Base-by-base conservation (phyloP, 306 rosid genomes). In the Prunus padus region DNA sequence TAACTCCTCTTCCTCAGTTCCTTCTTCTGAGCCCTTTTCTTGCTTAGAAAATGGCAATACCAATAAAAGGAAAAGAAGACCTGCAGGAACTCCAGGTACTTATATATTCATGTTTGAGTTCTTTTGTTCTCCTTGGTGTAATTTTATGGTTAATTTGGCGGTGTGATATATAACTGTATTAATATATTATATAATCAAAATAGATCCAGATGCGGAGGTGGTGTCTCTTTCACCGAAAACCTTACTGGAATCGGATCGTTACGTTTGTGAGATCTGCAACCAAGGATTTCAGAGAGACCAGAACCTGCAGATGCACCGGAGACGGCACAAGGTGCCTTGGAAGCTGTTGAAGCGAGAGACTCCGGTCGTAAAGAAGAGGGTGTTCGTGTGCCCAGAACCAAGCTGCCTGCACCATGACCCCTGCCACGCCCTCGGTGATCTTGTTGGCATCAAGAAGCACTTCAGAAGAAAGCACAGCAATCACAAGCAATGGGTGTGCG, bases 261-360 rank as follows among this genome's bases (percentile, higher is more conserved):
- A 95, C 65, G 97, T 95, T 50, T 95, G 99, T 46, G 99, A 95
- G 99, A 95, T 95, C 93, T 96, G 99, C 83, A 92, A 92, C 88
- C 99, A 96, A 74, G 99, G 99, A 31, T 96, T 96, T 84, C 99
- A 96, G 82, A 83, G 99, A 79, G 99, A 96, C 88, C 99, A 96
- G 83, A 96, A 96, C 86, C 90, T 96, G 4, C 99, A 96, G 96
- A 96, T 96, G 99, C 99, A 96, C 74, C 76, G 99, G 75, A 75
- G 99, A 45, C 66, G 99, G 50, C 99, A 96, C 83, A 96, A 96
- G 82, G 99, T 96, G 52, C 97, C 99, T 0, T 96, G 99, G 99
- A 96, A 96, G 84, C 83, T 96, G n/a, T 31, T 96, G 65, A 96
- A 96, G 89, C 83, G 99, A 31, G 99, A 96, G 82, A 90, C 85